These are phyloP conservation scores for Pythium volutum DNA, from an alignment of 352 stramenopile genomes.

Conservation along the genomic window DNA sequence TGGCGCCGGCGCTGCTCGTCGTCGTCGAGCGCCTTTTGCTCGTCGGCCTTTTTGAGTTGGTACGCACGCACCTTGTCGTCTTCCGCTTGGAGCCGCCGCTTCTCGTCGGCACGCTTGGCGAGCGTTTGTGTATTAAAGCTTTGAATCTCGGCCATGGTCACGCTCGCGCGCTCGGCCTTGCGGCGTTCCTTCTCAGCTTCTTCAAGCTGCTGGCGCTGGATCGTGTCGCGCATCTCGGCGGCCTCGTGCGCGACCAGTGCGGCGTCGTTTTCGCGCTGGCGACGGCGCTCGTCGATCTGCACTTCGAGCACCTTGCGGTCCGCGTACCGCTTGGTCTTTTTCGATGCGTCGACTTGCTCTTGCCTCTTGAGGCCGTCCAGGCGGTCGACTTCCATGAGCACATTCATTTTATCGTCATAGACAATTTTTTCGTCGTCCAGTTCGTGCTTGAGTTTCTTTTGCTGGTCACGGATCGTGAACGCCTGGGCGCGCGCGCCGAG, in stretches of 20 bases:
- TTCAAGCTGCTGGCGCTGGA: conserved; percentile 70
- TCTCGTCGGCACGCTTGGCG: conserved; percentile 45
- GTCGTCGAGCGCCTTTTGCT: conserved; percentile 58
- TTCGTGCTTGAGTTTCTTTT: conserved; percentile 69
- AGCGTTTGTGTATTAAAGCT: conserved; percentile 65
- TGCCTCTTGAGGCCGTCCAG: conserved; percentile 90
- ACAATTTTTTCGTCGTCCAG: conserved; percentile 75
- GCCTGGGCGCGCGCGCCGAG: conserved; percentile 88
- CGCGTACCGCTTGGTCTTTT: conserved; percentile 80
- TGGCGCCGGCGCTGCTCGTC: conserved; percentile 62
- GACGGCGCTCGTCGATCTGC: conserved; percentile 65
- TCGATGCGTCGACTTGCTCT: conserved; percentile 86
- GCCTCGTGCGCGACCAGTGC: conserved; percentile 72
- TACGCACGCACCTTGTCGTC: conserved; percentile 68
- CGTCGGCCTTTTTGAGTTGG: conserved; percentile 70
- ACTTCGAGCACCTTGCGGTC: conserved; percentile 89
- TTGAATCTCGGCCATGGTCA: conserved; percentile 69
- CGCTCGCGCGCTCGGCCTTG: conserved; percentile 54
- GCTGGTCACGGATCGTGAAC: conserved; percentile 94
- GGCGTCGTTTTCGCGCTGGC: conserved; percentile 43
- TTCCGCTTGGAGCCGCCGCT: conserved; percentile 79
- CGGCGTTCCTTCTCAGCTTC: conserved; percentile 66
- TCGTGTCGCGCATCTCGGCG: conserved; percentile 84
- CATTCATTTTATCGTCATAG: conserved; percentile 93
- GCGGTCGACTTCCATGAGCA: conserved; percentile 94